Conservation (phyloP, 768 basidiomycete genomes). For the Lactifluus subvellereus region DNA sequence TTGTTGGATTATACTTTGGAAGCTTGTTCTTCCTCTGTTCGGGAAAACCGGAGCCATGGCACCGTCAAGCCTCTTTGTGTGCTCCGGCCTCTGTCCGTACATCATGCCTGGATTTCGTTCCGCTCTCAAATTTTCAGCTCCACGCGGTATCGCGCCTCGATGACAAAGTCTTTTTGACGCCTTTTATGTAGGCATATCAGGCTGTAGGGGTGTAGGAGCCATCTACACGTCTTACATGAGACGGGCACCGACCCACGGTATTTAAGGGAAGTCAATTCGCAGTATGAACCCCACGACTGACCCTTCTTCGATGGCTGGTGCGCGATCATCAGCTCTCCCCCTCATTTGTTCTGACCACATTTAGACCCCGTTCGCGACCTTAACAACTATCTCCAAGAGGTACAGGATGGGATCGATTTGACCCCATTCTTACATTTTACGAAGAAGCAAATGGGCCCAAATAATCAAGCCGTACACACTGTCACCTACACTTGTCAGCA, state of each 20-base stretch:
- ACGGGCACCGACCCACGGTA: background rate
- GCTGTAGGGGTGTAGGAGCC: constrained; percentile 5
- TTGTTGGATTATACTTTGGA: background rate
- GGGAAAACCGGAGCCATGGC: background rate
- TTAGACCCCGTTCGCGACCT: constrained; percentile 8
- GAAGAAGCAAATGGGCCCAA: background rate
- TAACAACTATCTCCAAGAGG: constrained; percentile 11
- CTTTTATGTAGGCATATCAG: background rate
- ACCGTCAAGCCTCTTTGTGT: background rate
- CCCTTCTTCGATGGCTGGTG: constrained; percentile 1
- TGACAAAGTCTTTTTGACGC: background rate
- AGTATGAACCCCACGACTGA: background rate
- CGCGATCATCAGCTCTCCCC: background rate
- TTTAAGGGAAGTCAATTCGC: background rate
- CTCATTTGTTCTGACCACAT: background rate
- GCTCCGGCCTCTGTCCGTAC: background rate
- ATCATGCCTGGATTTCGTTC: background rate
- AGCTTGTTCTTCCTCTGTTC: background rate
- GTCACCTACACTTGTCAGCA: constrained; percentile 4
- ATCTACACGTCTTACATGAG: background rate
- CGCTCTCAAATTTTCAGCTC: background rate
- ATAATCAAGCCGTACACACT: background rate
- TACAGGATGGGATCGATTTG: background rate
- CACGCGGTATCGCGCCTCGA: background rate
- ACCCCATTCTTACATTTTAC: background rate